phyloP scores from a whole-genome alignment of 208 protist species.

The Trypanosoma caninum region DNA sequence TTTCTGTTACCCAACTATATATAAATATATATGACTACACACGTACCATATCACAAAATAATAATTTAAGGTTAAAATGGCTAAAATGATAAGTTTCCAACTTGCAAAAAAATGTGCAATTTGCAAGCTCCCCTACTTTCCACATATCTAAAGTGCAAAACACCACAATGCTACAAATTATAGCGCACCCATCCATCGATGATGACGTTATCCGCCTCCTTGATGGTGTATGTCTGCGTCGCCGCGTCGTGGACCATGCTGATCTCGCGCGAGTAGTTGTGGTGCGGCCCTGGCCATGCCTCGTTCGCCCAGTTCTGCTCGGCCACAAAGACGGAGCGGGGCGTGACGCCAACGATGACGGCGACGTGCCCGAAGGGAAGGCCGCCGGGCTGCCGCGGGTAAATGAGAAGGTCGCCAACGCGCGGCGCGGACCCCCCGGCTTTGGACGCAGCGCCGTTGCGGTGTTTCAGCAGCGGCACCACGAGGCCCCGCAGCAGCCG shows the following conservation, averaged over 20 bases:
- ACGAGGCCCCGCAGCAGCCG: slow-evolving; percentile 32
- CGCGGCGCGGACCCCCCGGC: slow-evolving; percentile 33
- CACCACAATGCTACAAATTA: not conserved
- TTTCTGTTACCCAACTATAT: too few relatives aligned
- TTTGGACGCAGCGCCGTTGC: slow-evolving; percentile 20
- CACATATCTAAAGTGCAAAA: too few relatives aligned
- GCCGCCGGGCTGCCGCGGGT: slow-evolving; percentile 31
- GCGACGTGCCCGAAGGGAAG: slow-evolving; percentile 80
- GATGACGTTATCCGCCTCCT: slow-evolving; percentile 18
- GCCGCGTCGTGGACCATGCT: slow-evolving; percentile 3
- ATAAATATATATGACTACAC: too few relatives aligned
- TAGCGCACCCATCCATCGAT: slow-evolving; percentile 52
- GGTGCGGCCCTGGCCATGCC: slow-evolving; percentile 55
- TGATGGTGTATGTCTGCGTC: slow-evolving; percentile 21
- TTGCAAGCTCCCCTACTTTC: too few relatives aligned
- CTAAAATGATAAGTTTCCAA: too few relatives aligned
- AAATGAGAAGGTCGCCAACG: slow-evolving; percentile 66
- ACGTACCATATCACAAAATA: too few relatives aligned
- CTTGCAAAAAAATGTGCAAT: too few relatives aligned
- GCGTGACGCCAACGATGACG: slow-evolving; percentile 57
- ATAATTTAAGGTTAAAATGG: too few relatives aligned
- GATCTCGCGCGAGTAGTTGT: slow-evolving; percentile 58
- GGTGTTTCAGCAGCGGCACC: slow-evolving; percentile 45
- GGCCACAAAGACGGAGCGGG: slow-evolving; percentile 38
- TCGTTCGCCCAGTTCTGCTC: slow-evolving; percentile 86